phyloP scores from a whole-genome alignment of 768 basidiomycete genomes.

The Boletellus ananiceps region DNA sequence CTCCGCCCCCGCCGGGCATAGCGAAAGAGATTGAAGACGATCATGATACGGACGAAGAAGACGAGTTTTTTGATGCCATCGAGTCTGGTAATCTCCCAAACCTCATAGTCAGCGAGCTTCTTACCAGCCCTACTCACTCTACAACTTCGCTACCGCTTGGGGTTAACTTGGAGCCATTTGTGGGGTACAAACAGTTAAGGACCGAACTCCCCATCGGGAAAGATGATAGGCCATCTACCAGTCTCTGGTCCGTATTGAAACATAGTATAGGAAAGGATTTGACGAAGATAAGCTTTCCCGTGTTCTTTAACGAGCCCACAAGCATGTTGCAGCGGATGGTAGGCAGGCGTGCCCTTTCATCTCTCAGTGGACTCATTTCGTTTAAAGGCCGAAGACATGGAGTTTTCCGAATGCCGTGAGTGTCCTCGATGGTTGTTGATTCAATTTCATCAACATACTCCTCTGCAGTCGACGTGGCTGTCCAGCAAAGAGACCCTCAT shows the following conservation, averaged over 20 bases:
- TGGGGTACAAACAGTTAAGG: conserved; percentile 65
- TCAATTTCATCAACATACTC: conserved; percentile 2
- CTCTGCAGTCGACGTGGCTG: conserved; percentile 75
- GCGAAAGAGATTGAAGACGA: conserved; percentile 33
- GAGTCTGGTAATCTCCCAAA: conserved; percentile 77
- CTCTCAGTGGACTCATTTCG: not conserved
- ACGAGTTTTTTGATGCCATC: conserved; percentile 98
- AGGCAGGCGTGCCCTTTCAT: conserved; percentile 12
- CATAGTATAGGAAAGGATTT: conserved; percentile 94
- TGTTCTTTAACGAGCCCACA: conserved; percentile 90
- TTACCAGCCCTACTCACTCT: conserved; percentile 44
- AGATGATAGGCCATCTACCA: conserved; percentile 84
- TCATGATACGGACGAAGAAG: conserved; percentile 71
- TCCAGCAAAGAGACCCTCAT: conserved; percentile 67
- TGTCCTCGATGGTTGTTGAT: conserved; percentile 1
- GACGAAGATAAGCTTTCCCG: conserved; percentile 93
- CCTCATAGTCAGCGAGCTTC: conserved; percentile 60
- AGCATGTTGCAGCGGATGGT: conserved; percentile 97
- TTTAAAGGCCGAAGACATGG: conserved; percentile 86
- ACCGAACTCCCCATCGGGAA: conserved; percentile 52
- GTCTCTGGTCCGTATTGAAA: conserved; percentile 93
- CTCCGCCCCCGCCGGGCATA: conserved; percentile 7
- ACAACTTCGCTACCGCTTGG: conserved; percentile 31
- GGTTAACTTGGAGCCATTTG: conserved; percentile 47
- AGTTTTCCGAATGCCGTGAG: conserved; percentile 88